These are phyloP conservation scores for Phytopythium oedochilum DNA, from an alignment of 352 stramenopile species.

Conservation along the genomic window DNA sequence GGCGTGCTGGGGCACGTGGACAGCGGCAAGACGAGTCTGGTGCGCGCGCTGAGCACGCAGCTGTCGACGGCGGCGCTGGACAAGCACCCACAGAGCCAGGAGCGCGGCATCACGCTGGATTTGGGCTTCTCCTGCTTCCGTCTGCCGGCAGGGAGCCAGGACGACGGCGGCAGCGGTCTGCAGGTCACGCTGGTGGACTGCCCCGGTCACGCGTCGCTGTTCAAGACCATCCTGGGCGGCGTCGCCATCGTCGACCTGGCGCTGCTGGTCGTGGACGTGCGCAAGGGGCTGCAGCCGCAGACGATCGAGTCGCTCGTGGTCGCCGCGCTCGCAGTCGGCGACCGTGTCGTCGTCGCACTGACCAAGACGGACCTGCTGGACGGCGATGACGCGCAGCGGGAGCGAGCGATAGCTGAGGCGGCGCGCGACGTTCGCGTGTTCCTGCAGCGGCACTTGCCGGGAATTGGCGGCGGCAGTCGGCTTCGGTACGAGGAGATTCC, in stretches of 20 bases:
- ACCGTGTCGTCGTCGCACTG: conserved; percentile 91
- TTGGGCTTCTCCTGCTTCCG: conserved; percentile 97
- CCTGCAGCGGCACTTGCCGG: conserved; percentile 16
- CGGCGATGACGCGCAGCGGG: conserved; percentile 31
- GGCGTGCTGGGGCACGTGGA: conserved; percentile 98
- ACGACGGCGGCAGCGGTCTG: conserved; percentile 24
- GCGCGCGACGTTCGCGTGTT: conserved; percentile 62
- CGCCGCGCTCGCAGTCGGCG: conserved; percentile 85
- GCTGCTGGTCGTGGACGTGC: conserved; percentile 95
- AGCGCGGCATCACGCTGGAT: conserved; percentile 98
- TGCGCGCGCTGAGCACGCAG: conserved; percentile 95
- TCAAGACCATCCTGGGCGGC: conserved; percentile 98
- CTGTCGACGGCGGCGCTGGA: conserved; percentile 98
- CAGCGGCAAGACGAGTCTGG: conserved; percentile 96
- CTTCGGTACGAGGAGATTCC: conserved; percentile 22
- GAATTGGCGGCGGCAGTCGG: not conserved
- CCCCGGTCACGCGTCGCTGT: conserved; percentile 97
- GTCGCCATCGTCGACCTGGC: conserved; percentile 99
- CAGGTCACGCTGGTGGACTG: conserved; percentile 96
- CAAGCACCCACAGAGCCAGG: conserved; percentile 96
- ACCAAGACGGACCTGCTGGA: conserved; percentile 98
- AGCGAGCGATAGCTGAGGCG: conserved; percentile 48
- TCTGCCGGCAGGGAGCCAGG: conserved; percentile 22
- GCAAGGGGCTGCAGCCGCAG: conserved; percentile 98
- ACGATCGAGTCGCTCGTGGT: conserved; percentile 98